These are phyloP conservation scores for Botryotinia convoluta DNA, from an alignment of 2,329 filamentous ascomycete species.

Conservation along the genomic window DNA sequence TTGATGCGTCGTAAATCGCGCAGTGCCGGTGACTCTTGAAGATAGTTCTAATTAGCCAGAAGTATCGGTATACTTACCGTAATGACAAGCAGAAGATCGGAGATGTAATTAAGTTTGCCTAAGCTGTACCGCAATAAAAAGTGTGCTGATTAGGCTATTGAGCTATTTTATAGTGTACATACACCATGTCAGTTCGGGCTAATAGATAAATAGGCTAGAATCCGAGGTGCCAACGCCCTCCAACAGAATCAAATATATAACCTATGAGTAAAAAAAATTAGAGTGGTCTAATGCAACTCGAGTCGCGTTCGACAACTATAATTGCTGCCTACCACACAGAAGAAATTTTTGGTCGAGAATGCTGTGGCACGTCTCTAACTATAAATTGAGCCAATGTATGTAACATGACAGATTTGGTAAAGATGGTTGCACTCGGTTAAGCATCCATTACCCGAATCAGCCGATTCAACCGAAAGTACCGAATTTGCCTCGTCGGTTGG, in stretches of 20 bases:
- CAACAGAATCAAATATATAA: neutral
- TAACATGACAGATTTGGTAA: neutral
- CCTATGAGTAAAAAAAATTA: no score
- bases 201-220: neutral
- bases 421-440: neutral
- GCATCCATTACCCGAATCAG: neutral
- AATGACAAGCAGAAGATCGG: no score
- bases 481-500: neutral
- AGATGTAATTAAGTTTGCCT: neutral
- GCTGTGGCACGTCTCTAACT: neutral
- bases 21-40: neutral
- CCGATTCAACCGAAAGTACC: neutral
- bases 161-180: neutral
- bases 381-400: neutral
- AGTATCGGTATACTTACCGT: neutral
- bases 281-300: neutral
- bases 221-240: neutral
- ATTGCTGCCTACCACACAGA: neutral
- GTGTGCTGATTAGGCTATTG: neutral
- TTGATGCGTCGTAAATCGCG: neutral
- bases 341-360: neutral
- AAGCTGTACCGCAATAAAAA: neutral
- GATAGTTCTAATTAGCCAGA: neutral
- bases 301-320: neutral
- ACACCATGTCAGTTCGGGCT: neutral